These are phyloP conservation scores for Suillus decipiens DNA, from an alignment of 768 basidiomycete genomes.

Conservation along the genomic window DNA sequence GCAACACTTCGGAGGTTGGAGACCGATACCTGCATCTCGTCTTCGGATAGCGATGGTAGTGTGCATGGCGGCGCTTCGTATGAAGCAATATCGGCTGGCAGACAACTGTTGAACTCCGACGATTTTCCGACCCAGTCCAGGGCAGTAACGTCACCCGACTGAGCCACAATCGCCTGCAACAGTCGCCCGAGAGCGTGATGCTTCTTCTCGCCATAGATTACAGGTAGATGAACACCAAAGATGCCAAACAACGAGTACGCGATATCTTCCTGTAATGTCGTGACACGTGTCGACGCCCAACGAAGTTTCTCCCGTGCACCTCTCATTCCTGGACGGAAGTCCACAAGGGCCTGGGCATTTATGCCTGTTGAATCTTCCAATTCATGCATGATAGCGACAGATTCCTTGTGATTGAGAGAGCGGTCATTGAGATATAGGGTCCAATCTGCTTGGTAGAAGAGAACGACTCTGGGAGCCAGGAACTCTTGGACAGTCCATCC, in stretches of 20 bases:
- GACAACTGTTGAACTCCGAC: background rate
- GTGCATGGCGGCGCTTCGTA: background rate
- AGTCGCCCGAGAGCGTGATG: background rate
- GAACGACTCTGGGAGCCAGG: slow-evolving; percentile 28
- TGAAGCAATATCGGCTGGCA: background rate
- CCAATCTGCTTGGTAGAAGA: slow-evolving; percentile 30
- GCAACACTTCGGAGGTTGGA: background rate
- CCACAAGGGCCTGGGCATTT: background rate
- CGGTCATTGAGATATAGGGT: slow-evolving; percentile 11
- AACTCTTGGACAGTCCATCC: slow-evolving; percentile 32
- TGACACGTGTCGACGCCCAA: slow-evolving; percentile 19
- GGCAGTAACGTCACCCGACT: background rate
- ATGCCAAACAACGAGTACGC: slow-evolving; percentile 17
- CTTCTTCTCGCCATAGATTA: slow-evolving; percentile 18
- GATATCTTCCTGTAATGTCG: slow-evolving; percentile 16
- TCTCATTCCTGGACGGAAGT: background rate
- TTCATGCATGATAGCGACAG: slow-evolving; percentile 2
- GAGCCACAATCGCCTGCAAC: background rate
- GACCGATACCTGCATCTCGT: background rate
- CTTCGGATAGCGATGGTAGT: background rate
- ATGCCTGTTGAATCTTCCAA: background rate
- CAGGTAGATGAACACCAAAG: slow-evolving; percentile 11
- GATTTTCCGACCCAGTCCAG: slow-evolving; percentile 4
- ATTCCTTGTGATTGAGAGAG: slow-evolving; percentile 1
- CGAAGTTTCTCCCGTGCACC: slow-evolving; percentile 4